phyloP scores from a whole-genome alignment of 2,329 filamentous ascomycete species.

The Nigrospora sphaerica region DNA sequence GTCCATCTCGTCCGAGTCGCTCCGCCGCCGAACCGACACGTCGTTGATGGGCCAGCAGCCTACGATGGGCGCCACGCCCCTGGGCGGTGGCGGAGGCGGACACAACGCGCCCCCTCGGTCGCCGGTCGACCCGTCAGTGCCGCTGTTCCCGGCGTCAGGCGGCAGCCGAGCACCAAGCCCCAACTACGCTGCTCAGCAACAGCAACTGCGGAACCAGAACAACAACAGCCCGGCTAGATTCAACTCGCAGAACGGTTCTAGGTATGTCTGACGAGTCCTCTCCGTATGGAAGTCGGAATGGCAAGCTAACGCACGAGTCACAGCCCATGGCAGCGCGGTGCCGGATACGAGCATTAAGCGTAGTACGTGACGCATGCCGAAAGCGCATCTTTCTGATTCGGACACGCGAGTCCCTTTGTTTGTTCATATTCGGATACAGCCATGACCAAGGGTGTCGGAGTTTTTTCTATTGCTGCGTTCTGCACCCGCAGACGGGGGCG shows the following conservation, averaged over 20 bases:
- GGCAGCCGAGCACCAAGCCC: constrained; percentile 19
- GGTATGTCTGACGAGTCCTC: constrained; percentile 26
- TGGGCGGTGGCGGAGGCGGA: background rate
- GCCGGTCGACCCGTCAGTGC: constrained; percentile 42
- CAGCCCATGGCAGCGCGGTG: constrained; percentile 50
- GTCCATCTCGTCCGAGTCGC: constrained; percentile 52
- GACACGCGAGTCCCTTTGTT: constrained; percentile 8
- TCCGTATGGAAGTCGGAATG: background rate
- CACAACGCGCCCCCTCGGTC: constrained; percentile 26
- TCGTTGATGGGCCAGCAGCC: constrained; percentile 3
- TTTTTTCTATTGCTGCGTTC: constrained; percentile 17
- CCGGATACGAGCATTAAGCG: constrained; percentile 43
- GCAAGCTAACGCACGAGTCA: constrained; percentile 6
- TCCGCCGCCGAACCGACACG: constrained; percentile 29
- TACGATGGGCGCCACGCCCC: constrained; percentile 1
- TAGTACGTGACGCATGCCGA: constrained; percentile 11
- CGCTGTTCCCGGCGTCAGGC: constrained; percentile 34
- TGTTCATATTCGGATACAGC: constrained; percentile 19
- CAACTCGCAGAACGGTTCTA: constrained; percentile 34
- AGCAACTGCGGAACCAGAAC: constrained; percentile 28
- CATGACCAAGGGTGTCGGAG: constrained; percentile 21
- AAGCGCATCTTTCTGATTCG: constrained; percentile 14
- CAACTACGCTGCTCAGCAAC: constrained; percentile 21
- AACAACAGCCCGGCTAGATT: constrained; percentile 31
- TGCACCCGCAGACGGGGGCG: constrained; percentile 10